These are phyloP conservation scores for Aspergillus cristatus DNA, from an alignment of 495 filamentous ascomycete species.

Conservation along the genomic window DNA sequence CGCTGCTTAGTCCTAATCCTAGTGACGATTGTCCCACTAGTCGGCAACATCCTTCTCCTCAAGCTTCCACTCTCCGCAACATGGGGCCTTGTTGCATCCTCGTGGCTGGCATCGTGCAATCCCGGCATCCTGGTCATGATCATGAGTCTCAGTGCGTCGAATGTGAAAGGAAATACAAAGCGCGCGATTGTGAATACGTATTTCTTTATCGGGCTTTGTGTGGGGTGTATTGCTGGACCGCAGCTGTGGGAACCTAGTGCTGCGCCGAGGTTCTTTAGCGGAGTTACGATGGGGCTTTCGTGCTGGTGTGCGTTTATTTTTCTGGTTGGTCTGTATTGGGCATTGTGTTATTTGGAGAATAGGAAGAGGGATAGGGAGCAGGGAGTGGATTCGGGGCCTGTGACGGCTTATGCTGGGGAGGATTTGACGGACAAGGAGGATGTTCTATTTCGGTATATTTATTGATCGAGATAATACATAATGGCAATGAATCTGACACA, in stretches of 20 bases:
- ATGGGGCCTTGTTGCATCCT: constrained; percentile 16
- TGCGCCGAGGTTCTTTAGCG: constrained; percentile 35
- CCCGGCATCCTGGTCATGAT: constrained; percentile 25
- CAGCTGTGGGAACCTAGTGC: constrained; percentile 47
- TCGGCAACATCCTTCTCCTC: background rate
- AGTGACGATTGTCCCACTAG: background rate
- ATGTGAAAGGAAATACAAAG: constrained; percentile 28
- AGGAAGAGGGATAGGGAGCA: constrained; percentile 15
- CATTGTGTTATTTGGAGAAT: constrained; percentile 13
- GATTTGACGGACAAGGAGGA: constrained; percentile 28
- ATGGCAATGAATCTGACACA: too few relatives aligned
- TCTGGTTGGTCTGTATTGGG: constrained; percentile 8
- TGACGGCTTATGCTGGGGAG: constrained; percentile 12
- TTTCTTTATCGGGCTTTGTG: constrained; percentile 40
- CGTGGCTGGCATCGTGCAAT: constrained; percentile 1
- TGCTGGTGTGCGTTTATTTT: constrained; percentile 22
- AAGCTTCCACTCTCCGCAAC: constrained; percentile 9
- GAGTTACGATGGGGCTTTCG: constrained; percentile 34
- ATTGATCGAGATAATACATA: background rate
- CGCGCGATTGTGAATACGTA: constrained; percentile 37
- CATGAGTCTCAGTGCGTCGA: constrained; percentile 36
- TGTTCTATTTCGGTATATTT: constrained; percentile 6
- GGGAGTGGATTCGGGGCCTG: too few relatives aligned
- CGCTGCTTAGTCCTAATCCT: background rate
- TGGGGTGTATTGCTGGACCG: constrained; percentile 52